Base-by-base conservation (phyloP, 2,329 filamentous ascomycete genomes). In the Colletotrichum scovillei region DNA sequence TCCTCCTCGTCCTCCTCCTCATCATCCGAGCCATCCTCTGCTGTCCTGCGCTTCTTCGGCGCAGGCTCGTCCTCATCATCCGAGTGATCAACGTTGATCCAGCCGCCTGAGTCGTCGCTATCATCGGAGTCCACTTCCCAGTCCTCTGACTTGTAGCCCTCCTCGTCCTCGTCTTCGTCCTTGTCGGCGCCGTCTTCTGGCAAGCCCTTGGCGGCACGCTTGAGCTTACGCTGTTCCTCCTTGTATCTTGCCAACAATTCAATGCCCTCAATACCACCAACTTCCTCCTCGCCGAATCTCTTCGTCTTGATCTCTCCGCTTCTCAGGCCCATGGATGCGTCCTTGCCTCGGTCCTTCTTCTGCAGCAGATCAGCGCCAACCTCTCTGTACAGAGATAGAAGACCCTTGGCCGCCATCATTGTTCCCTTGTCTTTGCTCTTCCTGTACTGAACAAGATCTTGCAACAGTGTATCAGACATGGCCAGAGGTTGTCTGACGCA, bases 361-460 rank as follows among this genome's bases (percentile, higher is more conserved):
- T 93, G 93, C 73, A 99, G 86, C 85, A 98, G 90, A 76, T 97
- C 94, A 0, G 97, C 94, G 46, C 93, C 95, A 16, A 98, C 93
- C 80, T 98, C 95, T 77, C 97, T 89, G 86, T 97, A 99, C 6
- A 99, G 87, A 28, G 94, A 95, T 55, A 99, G 87, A 7, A 99
- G 86, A 75, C 97, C 96, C 82, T 97, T 96, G 16, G 96, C 95
- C 8, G 97, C 97, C 97, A 99, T 98, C 90, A 97, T 95, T n/a
- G 97, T 94, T 73, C 96, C 95, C 86, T 98, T 99, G 80, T 99
- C 97, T 81, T 99, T 99, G 80, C 94, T 97, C 87, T 97, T 98
- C 74, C 94, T 91, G 84, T 99, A 98, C 86, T 97, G 93, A 11
- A 98, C 95, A 65, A 99, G 85, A 86, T 99, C 97, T 82, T 99